Base-by-base conservation (phyloP, 768 basidiomycete genomes). In the Coprinopsis cinerea region DNA sequence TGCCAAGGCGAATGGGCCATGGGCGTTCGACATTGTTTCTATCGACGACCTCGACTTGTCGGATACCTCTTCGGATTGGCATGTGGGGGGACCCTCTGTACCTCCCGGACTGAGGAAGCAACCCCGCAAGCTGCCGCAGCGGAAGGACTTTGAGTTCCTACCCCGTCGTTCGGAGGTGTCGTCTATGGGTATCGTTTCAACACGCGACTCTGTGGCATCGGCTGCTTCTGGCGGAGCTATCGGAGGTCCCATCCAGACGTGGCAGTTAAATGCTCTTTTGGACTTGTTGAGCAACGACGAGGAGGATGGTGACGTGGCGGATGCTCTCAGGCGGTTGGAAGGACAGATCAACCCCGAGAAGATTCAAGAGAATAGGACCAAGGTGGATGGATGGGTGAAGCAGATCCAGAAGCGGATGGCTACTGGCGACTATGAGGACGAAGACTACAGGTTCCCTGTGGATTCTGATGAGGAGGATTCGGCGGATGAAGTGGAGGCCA, bases 41-140 rank as follows among this genome's bases (percentile, higher is more conserved):
- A 79, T 89, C 41, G 87, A 90, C 58, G 88, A 89, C 34, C 66
- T 88, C 35, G 87, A 90, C 50, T 66, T 89, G n/a, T 89, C 88
- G 1, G 88, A 89, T 60, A 76, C 79, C 1, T 86, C 84, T 13
- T 87, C 85, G 1, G 75, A 81, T 34, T 63, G 68, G 25, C 70
- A 73, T 17, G 66, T 55, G 10, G 70, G 62, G 28, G 67, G 58
- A 2, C 71, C 71, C 3, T 60, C 72, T 26, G 64, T 66, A 1
- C 77, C 75, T 0, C 73, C 77, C 6, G 82, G 81, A n/a, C 62
- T 84, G 27, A 72, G 78, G 42, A 78, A 75, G 54, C 67, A 67
- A 0, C 68, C 72, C 5, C 75, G 81, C 22, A 79, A 80, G 55
- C 67, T 92, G 20, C 90, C 90, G 0, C 71, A 81, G 39, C 79